Base-by-base conservation (phyloP, 2,329 filamentous ascomycete genomes). In the Leptodontidium sp. region DNA sequence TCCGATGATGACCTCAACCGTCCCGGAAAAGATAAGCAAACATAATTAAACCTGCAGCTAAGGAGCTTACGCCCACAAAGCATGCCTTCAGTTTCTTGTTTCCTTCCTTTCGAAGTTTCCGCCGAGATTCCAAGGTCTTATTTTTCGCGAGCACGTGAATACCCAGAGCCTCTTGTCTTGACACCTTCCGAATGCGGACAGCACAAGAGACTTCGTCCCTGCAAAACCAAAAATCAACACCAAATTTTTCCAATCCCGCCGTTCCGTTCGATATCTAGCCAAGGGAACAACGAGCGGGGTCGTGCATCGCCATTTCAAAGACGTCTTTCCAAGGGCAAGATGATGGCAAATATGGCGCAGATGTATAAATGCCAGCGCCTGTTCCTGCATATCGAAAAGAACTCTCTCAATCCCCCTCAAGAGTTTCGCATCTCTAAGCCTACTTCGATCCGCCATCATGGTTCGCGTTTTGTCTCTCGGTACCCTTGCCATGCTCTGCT, bases 81-180 rank as follows among this genome's bases (percentile, higher is more conserved):
- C 15, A 47, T 32, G 45, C 15, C 24, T 26, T 35, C 45, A 38
- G n/a, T n/a, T 26, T 62, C 59, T 61, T 61, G 40, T 49, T 49
- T 62, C 59, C 59, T 62, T 62, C 59, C 59, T 52, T 21, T 62
- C 47, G 15, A 62, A 62, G 47, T 14, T 62, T 62, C 26, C n/a
- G 59, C 59, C 59, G 15, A 62, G 59, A 17, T 21, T 35, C 59
- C 59, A 62, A 62, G 43, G 5, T 5, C n/a, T 29, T 21, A n/a
- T n/a, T 62, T 15, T 29, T 26, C 9, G n/a, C 24, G 38, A 62
- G 26, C 59, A 62, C 59, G 59, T 62, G 59, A 49, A 49, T 62
- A 50, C 26, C 59, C 15, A 50, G 59, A 17, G 43, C 32, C 32
- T 62, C 12, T 49, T 32, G 50, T 62, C 59, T 62, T 62, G 32